Conservation (phyloP, 306 rosid species). For the Quillaja saponaria region DNA sequence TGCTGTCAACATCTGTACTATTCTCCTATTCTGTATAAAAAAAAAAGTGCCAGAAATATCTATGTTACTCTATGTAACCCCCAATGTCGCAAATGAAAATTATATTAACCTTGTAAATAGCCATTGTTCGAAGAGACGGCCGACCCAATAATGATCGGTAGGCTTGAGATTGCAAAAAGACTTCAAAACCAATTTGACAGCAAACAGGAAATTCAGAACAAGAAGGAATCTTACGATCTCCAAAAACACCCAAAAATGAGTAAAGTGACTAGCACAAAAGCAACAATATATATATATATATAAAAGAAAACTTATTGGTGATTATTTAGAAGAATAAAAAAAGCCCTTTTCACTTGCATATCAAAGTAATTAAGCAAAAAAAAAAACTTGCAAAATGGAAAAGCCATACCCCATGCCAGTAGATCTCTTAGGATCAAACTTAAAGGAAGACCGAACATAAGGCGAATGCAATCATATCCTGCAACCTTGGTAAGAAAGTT, state of each 20-base stretch:
- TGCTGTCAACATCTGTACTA: conserved; percentile 16
- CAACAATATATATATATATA: neutral
- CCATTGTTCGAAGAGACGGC: conserved; percentile 36
- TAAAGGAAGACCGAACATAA: conserved; percentile 52
- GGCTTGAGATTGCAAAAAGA: conserved; percentile 35
- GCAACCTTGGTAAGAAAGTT: conserved; percentile 53
- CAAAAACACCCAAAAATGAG: conserved; percentile 40
- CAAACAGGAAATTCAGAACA: conserved; percentile 26
- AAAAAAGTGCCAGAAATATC: too few relatives aligned
- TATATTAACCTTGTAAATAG: conserved; percentile 43
- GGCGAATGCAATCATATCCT: conserved; percentile 50
- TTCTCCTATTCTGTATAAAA: neutral
- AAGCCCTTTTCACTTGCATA: conserved; percentile 46
- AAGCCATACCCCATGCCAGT: conserved; percentile 64
- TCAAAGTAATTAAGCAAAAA: conserved; percentile 37
- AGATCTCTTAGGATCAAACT: conserved; percentile 73
- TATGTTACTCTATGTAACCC: too few relatives aligned
- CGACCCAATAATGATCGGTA: conserved; percentile 42
- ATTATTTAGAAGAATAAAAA: conserved; percentile 22
- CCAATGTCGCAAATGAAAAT: conserved; percentile 23
- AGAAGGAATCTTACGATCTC: conserved; percentile 35
- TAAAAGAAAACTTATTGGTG: conserved; percentile 16
- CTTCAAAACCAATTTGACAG: conserved; percentile 25
- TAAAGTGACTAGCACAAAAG: conserved; percentile 41
- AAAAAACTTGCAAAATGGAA: conserved; percentile 9